Conservation (phyloP, 2,329 filamentous ascomycete species). For the Aspergillus costaricaensis region DNA sequence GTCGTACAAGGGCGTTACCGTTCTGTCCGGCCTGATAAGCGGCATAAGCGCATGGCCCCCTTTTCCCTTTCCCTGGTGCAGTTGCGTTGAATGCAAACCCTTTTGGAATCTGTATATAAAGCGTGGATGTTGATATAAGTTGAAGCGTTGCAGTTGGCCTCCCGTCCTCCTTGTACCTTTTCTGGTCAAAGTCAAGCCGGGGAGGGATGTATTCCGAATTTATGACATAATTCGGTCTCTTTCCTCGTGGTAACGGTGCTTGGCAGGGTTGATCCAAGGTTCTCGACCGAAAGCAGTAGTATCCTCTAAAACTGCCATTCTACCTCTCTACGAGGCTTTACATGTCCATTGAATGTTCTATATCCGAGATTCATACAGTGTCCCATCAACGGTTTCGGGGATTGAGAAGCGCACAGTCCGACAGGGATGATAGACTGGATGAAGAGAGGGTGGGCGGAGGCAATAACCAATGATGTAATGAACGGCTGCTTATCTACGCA, state of each 20-base stretch:
- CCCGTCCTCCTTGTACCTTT: neutral
- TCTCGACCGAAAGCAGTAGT: neutral
- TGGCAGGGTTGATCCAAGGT: neutral
- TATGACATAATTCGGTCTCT: neutral
- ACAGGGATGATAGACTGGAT: neutral
- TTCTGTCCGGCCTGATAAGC: neutral
- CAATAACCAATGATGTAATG: conserved; percentile 1
- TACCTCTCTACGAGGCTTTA: too few species aligned
- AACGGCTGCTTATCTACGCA: neutral
- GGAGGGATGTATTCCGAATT: neutral
- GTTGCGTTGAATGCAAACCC: neutral
- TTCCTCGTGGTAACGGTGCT: neutral
- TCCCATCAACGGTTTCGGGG: neutral
- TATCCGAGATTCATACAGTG: neutral
- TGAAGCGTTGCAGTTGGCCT: neutral
- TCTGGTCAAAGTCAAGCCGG: too few species aligned
- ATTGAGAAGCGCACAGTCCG: neutral
- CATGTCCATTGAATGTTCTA: neutral
- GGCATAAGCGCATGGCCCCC: neutral
- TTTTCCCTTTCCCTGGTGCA: neutral
- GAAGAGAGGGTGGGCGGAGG: neutral
- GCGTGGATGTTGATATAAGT: neutral
- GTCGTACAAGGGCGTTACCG: conserved; percentile 2
- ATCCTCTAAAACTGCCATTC: neutral
- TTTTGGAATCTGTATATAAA: too few species aligned